Evolutionary conservation across 106 monocot species (phyloP), one percentile per base, ranked within the genome.

Genomic region (Dactylorhiza incarnata): DNA sequence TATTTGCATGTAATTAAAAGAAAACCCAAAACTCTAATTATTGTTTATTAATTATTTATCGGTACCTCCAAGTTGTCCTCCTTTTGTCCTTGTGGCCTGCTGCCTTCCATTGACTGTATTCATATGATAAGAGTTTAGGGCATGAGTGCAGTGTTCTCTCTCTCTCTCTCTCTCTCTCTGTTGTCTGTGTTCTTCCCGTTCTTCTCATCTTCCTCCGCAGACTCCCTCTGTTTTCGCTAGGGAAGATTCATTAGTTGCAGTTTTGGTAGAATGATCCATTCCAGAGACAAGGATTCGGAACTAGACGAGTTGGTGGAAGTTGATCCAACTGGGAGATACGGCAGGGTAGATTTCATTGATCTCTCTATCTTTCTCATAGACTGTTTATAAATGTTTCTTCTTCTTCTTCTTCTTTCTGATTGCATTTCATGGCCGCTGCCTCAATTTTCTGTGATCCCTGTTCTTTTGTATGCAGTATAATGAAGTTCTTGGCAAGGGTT

Each of bases 401-500:
- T 73, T 73, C 12, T 72, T 43, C 1, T 46, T 13, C 2, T 11
- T 71, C 15, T 47, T 47, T 13, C 7, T 47, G 4, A 9, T 65
- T 29, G 9, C 26, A 29, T 65, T 65, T 0, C 13, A 29, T 65
- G 26, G 9, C 25, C 12, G 24, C 8, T 1, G 61, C 23, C 8
- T 48, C 25, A 46, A 55, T 56, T 71, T 46, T 55, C 11, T 54
- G 22, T 54, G 45, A 49, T 73, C 19, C 56, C 8, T 65, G 1
- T 62, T 49, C 2, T 16, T 49, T 52, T 22, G 12, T 1, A 14
- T 75, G 81, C 87, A 87, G 87, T 87, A 84, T 61, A 56, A 79
- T 50, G 87, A 87, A 52, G 79, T 87, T 5, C 68, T 87, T 16
- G 84, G 87, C 70, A 87, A 76, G 68, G 87, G 87, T 5, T 48